Base-by-base conservation (phyloP, 305 asterid species). In the Ilex paraguariensis region DNA sequence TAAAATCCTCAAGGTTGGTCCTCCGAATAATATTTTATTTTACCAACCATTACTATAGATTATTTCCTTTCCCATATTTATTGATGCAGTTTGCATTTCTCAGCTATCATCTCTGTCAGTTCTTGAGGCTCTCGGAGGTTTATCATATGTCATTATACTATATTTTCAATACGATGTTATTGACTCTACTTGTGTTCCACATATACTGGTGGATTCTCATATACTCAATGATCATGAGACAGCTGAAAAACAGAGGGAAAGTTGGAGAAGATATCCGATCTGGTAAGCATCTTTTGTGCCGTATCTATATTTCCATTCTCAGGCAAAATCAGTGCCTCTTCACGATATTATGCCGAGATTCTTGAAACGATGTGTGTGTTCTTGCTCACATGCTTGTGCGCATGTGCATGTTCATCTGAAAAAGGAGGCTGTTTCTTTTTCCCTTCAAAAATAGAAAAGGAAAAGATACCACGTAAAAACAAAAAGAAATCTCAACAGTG, bases 261-360 rank as follows among this genome's bases (percentile, higher is more conserved):
- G 93, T 90, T 71, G 95, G 96, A 57, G 99, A 90, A 90, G 99
- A 93, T 72, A 81, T 93, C 67, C 87, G 99, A 77, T 91, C 97
- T 67, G 99, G 99, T 93, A 61, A 56, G 81, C 66, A 49, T 73
- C 45, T 55, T 32, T 15, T 59, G 16, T 16, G 48, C 36, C 33
- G 13, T 30, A 33, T 61, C 31, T 4, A 61, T n/a, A 31, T 61
- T 31, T 49, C 1, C 28, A 21, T 21, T 21, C 1, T 21, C 28
- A 21, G 28, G 28, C 28, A 31, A 30, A 8, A 30, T 49, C 52
- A 46, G 9, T 36, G 9, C 1, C 42, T 36, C 0, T 36, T 36
- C 0, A 36, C 6, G 9, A 36, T 36, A 36, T 36, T 0, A 36
- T 36, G 42, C 42, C 42, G 0, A 36, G 9, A 36, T 4, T 36